Percentiles rank a stretch among this genome's conserved stretches.
Conservation (phyloP, 1,284 basidiomycete species). For the Sporisorium graminicola region DNA sequence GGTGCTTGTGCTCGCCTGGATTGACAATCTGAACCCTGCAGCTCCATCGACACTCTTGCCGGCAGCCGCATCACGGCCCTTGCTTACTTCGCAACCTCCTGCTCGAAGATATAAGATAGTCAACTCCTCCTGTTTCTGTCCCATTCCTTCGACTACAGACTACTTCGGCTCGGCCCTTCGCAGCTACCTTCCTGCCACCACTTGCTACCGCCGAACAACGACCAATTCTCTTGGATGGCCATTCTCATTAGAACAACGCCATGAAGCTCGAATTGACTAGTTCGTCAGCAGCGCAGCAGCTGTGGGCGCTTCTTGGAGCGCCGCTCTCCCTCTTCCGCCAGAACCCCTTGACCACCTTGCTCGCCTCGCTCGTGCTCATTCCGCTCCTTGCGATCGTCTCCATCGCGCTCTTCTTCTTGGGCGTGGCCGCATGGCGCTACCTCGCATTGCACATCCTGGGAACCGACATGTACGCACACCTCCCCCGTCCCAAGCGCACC, state of each 20-base stretch:
- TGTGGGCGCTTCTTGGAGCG: neutral
- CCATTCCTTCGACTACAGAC: neutral
- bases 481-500: constrained; percentile 26
- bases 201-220: neutral
- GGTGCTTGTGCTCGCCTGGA: neutral
- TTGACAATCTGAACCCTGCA: neutral
- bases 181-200: too few species aligned
- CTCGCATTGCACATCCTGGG: constrained; percentile 28
- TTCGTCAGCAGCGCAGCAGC: neutral
- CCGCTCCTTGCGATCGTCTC: constrained; percentile 6
- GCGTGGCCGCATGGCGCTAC: constrained; percentile 17
- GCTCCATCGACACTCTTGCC: neutral
- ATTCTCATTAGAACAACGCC: neutral
- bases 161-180: neutral
- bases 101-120: neutral
- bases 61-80: neutral
- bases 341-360: constrained; percentile 12
- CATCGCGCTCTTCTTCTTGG: constrained; percentile 1
- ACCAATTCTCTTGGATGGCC: neutral
- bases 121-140: neutral
- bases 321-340: constrained; percentile 9
- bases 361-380: constrained; percentile 11
- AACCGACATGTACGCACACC: constrained; percentile 42
- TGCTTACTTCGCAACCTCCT: constrained; percentile 3
- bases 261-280: constrained; percentile 27